Evolutionary conservation across 1,139 yeast genomes (phyloP).

Genomic region (Saccharomycopsis phalli): DNA sequence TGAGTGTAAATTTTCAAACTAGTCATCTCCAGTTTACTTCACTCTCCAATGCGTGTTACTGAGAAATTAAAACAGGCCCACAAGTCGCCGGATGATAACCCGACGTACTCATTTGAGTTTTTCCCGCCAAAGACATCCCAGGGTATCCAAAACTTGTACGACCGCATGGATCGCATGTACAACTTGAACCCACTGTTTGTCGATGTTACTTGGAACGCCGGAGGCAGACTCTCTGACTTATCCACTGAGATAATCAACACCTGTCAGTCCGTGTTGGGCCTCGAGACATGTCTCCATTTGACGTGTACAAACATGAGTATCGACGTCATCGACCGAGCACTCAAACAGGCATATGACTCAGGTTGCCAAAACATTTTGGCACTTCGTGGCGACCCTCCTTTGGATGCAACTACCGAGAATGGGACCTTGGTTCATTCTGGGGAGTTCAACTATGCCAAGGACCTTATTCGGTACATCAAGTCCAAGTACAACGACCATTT

Average conservation of each 20-base stretch:
- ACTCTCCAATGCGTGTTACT: slow-evolving; percentile 41
- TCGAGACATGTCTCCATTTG: slow-evolving; percentile 96
- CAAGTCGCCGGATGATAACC: slow-evolving; percentile 27
- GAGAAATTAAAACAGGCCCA: slow-evolving; percentile 46
- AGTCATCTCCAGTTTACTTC: no score
- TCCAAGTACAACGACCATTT: slow-evolving; percentile 52
- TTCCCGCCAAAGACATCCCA: slow-evolving; percentile 97
- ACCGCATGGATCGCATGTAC: slow-evolving; percentile 97
- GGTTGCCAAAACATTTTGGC: slow-evolving; percentile 94
- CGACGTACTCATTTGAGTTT: slow-evolving; percentile 92
- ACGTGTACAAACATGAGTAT: slow-evolving; percentile 95
- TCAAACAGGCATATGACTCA: slow-evolving; percentile 74
- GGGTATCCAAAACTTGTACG: slow-evolving; percentile 93
- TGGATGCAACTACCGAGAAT: slow-evolving; percentile 33
- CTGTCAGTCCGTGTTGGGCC: slow-evolving; percentile 83
- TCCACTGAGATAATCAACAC: slow-evolving; percentile 90
- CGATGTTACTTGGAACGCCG: slow-evolving; percentile 98
- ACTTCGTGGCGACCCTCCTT: slow-evolving; percentile 77
- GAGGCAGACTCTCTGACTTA: slow-evolving; percentile 73
- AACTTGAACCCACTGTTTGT: slow-evolving; percentile 85
- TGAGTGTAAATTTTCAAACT: slow-evolving; percentile 2
- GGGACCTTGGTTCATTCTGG: slow-evolving; percentile 11
- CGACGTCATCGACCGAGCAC: slow-evolving; percentile 73
- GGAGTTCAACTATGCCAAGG: slow-evolving; percentile 39
- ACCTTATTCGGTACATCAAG: slow-evolving; percentile 48